Evolutionary conservation across 192 early-diverging fungal genomes (phyloP), one percentile per base, ranked within the genome.

Genomic region (Paraglomus occultum): DNA sequence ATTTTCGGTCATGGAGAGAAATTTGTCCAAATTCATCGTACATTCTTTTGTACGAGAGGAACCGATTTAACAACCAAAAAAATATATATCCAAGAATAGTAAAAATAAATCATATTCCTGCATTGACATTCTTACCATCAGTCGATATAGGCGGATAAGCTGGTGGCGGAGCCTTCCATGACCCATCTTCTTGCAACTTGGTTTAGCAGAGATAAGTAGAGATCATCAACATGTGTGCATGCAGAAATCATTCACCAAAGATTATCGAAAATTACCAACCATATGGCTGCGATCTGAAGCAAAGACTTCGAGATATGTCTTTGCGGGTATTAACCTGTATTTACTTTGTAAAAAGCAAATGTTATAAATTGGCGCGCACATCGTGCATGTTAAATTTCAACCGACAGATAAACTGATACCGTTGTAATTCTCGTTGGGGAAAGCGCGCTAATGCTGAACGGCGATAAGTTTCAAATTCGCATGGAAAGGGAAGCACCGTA

Each of bases 261-360:
- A 31, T 31, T 31, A 31, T 31, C 31, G 31, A 31, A 31, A 31
- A 39, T 23, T n/a, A 51, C 63, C n/a, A 43, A 67, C 66, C 66
- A 67, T 67, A 45, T 67, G 66, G 44, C 40, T 45, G 52, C 66
- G 23, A 55, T 67, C 52, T 44, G 66, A 67, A 12, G 66, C 66
- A 55, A 67, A 67, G 1, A 67, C 43, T 20, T 40, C 48, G 2
- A 67, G 42, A 55, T 23, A 67, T 0, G 43, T 67, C 45, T 67
- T 52, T 7, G 17, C 23, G 7, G 66, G 51, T 8, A 67, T 50
- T 40, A 67, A n/a, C 23, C 66, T 39, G 55, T 42, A 67, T 45
- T 54, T 45, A 22, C 66, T 67, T 54, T 14, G 15, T 57, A 22
- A 51, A n/a, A 51, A 17, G 11, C 7, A 7, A 15, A 51, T 40